Conservation (phyloP, 768 basidiomycete genomes). For the Tylopilus plumbeoviolaceoides region DNA sequence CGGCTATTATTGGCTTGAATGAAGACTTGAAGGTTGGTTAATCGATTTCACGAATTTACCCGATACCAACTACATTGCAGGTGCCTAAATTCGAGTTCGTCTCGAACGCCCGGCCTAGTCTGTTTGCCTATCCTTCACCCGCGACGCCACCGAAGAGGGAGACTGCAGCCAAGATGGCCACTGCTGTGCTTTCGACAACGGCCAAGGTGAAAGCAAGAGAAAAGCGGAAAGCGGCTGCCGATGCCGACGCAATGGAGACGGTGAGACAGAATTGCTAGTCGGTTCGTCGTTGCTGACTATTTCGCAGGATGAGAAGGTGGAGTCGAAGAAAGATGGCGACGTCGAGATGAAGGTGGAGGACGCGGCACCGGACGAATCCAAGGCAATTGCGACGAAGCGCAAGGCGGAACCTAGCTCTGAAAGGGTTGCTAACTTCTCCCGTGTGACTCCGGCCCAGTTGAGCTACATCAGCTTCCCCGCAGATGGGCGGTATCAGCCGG, state of each 20-base stretch:
- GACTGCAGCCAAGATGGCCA: slow-evolving; percentile 84
- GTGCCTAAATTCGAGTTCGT: slow-evolving; percentile 91
- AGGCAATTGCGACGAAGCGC: slow-evolving; percentile 48
- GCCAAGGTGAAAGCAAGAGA: slow-evolving; percentile 96
- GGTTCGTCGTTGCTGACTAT: slow-evolving; percentile 12
- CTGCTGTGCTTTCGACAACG: slow-evolving; percentile 95
- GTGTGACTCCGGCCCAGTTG: slow-evolving; percentile 88
- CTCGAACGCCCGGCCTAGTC: slow-evolving; percentile 85
- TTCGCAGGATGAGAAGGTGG: slow-evolving; percentile 50
- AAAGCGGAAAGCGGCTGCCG: slow-evolving; percentile 84
- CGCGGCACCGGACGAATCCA: slow-evolving; percentile 48
- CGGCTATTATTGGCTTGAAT: slow-evolving; percentile 89
- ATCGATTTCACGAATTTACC: neutral
- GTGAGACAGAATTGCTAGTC: slow-evolving; percentile 41
- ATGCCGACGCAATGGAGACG: slow-evolving; percentile 77
- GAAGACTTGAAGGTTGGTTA: slow-evolving; percentile 71
- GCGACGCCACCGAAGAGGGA: slow-evolving; percentile 92
- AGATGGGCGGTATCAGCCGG: slow-evolving; percentile 82
- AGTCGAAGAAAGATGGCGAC: slow-evolving; percentile 56
- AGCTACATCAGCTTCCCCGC: slow-evolving; percentile 78
- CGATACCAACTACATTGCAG: slow-evolving; percentile 37
- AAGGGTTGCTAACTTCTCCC: slow-evolving; percentile 79
- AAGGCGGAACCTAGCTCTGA: slow-evolving; percentile 77
- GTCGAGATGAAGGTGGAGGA: slow-evolving; percentile 79
- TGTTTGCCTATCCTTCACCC: slow-evolving; percentile 88